These are phyloP conservation scores for Dioscorea zingiberensis DNA, from an alignment of 106 monocot species.

Conservation along the genomic window DNA sequence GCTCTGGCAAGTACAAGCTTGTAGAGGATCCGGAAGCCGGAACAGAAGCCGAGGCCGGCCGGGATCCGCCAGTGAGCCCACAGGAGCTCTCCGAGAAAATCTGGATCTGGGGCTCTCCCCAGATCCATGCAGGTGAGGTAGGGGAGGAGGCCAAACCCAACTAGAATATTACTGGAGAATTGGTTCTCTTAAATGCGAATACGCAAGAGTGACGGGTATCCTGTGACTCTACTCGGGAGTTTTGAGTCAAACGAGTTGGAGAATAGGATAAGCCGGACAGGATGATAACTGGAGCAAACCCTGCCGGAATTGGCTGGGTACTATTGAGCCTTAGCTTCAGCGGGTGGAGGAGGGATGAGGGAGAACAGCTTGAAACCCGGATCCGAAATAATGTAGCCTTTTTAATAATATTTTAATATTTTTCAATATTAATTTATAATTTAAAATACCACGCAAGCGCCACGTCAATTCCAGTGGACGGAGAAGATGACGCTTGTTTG, in stretches of 20 bases:
- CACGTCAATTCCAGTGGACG: too few species aligned
- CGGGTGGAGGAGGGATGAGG: too few species aligned
- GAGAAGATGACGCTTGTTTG: too few species aligned
- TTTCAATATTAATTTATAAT: too few species aligned
- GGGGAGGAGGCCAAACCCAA: constrained; percentile 64
- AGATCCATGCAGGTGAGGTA: constrained; percentile 86
- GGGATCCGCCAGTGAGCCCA: constrained; percentile 51
- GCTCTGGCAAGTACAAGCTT: constrained; percentile 48
- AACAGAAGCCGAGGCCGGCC: too few species aligned
- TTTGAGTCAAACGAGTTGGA: constrained; percentile 61
- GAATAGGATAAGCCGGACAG: constrained; percentile 83
- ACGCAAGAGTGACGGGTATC: constrained; percentile 67
- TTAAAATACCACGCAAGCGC: too few species aligned
- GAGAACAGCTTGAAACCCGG: too few species aligned
- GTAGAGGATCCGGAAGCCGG: constrained; percentile 65
- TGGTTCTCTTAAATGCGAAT: constrained; percentile 62
- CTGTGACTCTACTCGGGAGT: constrained; percentile 44
- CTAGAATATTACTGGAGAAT: constrained; percentile 48
- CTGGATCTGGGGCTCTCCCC: constrained; percentile 46
- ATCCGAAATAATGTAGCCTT: too few species aligned
- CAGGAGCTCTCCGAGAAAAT: constrained; percentile 63
- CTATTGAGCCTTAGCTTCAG: constrained; percentile 45
- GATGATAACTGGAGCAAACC: constrained; percentile 61
- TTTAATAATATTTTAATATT: too few species aligned
- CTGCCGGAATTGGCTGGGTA: constrained; percentile 53